These are phyloP conservation scores for Crassisporium funariophilum DNA, from an alignment of 768 basidiomycete genomes.

Conservation along the genomic window DNA sequence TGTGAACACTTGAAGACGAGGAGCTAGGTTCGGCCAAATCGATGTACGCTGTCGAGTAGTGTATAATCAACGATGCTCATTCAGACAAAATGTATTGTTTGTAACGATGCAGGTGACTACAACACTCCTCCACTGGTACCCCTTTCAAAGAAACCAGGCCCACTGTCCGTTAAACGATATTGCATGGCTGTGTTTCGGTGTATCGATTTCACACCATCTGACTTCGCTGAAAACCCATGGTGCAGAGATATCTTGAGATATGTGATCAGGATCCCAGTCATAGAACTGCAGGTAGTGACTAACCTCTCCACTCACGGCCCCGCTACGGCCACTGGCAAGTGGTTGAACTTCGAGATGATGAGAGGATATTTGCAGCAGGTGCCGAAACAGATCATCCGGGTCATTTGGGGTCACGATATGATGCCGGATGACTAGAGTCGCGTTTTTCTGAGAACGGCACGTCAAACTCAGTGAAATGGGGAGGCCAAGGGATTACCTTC, in stretches of 20 bases:
- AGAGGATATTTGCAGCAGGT: conserved; percentile 61
- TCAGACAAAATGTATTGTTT: too few species aligned
- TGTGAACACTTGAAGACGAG: too few species aligned
- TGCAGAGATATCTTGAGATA: conserved; percentile 62
- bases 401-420: conserved; percentile 58
- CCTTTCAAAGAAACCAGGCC: conserved; percentile 70
- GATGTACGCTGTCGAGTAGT: too few species aligned
- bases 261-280: too few species aligned
- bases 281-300: conserved; percentile 11
- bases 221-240: conserved; percentile 44
- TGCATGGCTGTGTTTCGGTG: conserved; percentile 62
- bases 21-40: too few species aligned
- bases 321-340: conserved; percentile 74
- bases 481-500: conserved; percentile 40
- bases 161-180: conserved; percentile 68
- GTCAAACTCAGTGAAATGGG: conserved; percentile 1
- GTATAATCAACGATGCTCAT: too few species aligned
- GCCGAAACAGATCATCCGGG: conserved; percentile 60
- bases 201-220: conserved; percentile 41
- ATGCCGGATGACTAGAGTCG: conserved; percentile 64
- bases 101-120: too few species aligned
- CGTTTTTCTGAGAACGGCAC: conserved; percentile 40
- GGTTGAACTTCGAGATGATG: conserved; percentile 76
- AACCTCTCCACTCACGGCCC: conserved; percentile 79
- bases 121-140: conserved; percentile 71